These are phyloP conservation scores for Filosporella fistucella DNA, from an alignment of 495 filamentous ascomycete species.

Conservation along the genomic window DNA sequence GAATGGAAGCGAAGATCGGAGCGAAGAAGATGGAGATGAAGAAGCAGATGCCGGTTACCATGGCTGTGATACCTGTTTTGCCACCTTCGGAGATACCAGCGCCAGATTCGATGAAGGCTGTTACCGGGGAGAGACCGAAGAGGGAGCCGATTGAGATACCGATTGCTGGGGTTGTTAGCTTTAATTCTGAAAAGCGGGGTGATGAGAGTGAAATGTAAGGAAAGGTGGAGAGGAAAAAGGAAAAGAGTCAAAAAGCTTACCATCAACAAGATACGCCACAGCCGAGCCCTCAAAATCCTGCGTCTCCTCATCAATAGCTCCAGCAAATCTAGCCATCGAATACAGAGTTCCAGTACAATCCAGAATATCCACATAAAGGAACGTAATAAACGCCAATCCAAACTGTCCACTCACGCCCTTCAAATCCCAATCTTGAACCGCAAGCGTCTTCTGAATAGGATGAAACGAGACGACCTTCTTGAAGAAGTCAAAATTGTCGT, in stretches of 20 bases:
- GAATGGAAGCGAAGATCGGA: slow-evolving; percentile 80
- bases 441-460: slow-evolving; percentile 58
- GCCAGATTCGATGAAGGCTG: slow-evolving; percentile 78
- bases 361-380: slow-evolving; percentile 80
- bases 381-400: slow-evolving; percentile 73
- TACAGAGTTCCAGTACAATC: slow-evolving; percentile 74
- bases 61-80: slow-evolving; percentile 71
- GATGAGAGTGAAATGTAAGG: too few species aligned
- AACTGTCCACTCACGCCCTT: slow-evolving; percentile 59
- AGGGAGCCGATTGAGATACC: slow-evolving; percentile 73
- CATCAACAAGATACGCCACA: slow-evolving; percentile 74
- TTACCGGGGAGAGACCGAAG: slow-evolving; percentile 69
- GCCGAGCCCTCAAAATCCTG: slow-evolving; percentile 76
- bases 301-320: slow-evolving; percentile 65
- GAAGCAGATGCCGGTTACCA: slow-evolving; percentile 70
- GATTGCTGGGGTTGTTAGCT: slow-evolving; percentile 42
- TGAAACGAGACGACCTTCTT: slow-evolving; percentile 78
- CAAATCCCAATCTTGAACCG: slow-evolving; percentile 65
- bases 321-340: slow-evolving; percentile 75
- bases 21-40: slow-evolving; percentile 84
- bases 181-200: too few species aligned
- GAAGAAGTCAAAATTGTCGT: slow-evolving; percentile 73
- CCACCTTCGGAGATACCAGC: slow-evolving; percentile 82
- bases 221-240: background rate
- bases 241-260: background rate